A percentile compares a stretch with the other conserved stretches of the same genome.
Evolutionary conservation across 129 eudicot species (phyloP).

Genomic region (Sambucus nigra): DNA sequence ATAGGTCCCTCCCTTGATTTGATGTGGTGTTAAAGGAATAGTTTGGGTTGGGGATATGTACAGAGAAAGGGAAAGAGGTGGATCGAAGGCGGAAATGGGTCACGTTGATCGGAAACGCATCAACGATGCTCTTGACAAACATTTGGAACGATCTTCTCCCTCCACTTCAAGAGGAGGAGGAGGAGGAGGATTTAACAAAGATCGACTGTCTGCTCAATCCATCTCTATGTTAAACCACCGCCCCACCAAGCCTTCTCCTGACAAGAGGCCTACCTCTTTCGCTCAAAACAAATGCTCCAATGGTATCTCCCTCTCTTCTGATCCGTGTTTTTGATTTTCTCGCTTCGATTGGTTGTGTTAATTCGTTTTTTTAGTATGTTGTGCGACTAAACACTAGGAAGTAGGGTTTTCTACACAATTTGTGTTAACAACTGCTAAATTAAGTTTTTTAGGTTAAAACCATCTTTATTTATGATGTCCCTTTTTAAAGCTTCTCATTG

Average conservation of each 20-base stretch:
- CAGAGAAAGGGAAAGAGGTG: background rate
- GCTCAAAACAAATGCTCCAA: too few relatives aligned
- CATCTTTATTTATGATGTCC: too few relatives aligned
- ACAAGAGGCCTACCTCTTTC: background rate
- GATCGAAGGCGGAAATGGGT: constrained; percentile 6
- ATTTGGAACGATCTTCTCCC: constrained; percentile 14
- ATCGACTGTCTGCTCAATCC: background rate
- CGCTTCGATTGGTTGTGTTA: background rate
- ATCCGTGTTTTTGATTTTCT: background rate
- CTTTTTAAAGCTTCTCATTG: too few relatives aligned
- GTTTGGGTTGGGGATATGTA: background rate
- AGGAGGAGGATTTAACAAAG: constrained; percentile 4
- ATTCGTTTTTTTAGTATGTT: background rate
- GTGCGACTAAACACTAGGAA: too few relatives aligned
- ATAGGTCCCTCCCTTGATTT: background rate
- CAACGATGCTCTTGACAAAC: constrained; percentile 17
- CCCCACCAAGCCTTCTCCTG: background rate
- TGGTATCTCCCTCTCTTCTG: background rate
- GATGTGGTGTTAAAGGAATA: background rate
- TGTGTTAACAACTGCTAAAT: too few relatives aligned
- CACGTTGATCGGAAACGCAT: constrained; percentile 7
- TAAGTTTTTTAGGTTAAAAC: too few relatives aligned
- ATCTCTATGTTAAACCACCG: background rate
- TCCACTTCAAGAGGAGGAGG: constrained; percentile 11
- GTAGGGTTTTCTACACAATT: too few relatives aligned